Percentiles rank a stretch among this genome's conserved stretches.
Evolutionary conservation across 2,329 filamentous ascomycete species (phyloP).

Genomic region (Penicillium sp.): DNA sequence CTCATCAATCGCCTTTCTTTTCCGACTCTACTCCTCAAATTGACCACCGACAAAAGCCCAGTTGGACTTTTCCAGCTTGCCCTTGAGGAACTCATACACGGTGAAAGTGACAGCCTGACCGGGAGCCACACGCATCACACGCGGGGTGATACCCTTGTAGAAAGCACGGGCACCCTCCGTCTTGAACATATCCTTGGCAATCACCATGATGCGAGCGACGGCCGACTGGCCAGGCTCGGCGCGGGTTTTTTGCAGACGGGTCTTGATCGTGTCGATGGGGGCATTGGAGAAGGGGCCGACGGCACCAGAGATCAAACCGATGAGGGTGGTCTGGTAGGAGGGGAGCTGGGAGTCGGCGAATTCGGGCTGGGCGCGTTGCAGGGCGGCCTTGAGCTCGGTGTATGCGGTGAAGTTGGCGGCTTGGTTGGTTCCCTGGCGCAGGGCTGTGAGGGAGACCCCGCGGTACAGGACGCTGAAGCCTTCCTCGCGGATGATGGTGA

Average conservation of each 20-base stretch:
- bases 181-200: conserved; percentile 84
- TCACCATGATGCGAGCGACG: conserved; percentile 72
- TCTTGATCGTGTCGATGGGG: conserved; percentile 99
- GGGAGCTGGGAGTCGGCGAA: conserved; percentile 69
- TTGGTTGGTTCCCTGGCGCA: conserved; percentile 95
- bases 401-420: conserved; percentile 99
- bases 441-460: conserved; percentile 87
- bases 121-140: conserved; percentile 95
- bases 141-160: conserved; percentile 98
- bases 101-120: conserved; percentile 81
- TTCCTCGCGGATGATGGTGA: conserved; percentile 91
- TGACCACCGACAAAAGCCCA: conserved; percentile 61
- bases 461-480: conserved; percentile 85
- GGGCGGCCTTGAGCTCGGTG: conserved; percentile 80
- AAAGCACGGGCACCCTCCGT: conserved; percentile 94
- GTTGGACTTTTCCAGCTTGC: conserved; percentile 68
- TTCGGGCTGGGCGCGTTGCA: conserved; percentile 73
- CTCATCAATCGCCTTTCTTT: neutral
- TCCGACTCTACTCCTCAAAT: conserved; percentile 61
- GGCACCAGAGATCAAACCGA: conserved; percentile 87
- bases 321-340: conserved; percentile 84
- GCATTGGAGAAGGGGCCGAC: conserved; percentile 97
- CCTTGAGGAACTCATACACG: conserved; percentile 76
- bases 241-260: conserved; percentile 85
- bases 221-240: conserved; percentile 80